Evolutionary conservation across 177 flowering plant species (phyloP).

Genomic region (Vitis hybrid): DNA sequence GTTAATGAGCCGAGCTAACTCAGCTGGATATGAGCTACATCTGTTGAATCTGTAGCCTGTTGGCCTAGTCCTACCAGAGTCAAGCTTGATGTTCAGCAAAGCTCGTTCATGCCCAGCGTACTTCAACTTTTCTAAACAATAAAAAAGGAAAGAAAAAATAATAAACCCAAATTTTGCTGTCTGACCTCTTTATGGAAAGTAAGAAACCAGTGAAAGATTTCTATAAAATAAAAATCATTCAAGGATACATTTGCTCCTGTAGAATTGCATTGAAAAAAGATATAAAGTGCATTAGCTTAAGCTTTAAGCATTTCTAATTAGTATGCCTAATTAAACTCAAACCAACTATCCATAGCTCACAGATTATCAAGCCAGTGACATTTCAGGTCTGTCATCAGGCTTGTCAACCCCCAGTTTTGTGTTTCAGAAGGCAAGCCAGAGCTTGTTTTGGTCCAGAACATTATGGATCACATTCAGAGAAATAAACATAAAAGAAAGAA

Average conservation of each 20-base stretch:
- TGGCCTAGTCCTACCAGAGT: no score
- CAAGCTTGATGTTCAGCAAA: no score
- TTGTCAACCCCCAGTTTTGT: neutral
- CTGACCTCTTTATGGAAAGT: no score
- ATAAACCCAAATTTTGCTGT: no score
- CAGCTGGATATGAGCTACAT: no score
- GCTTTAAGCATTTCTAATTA: neutral
- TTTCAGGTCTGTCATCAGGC: neutral
- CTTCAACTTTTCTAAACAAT: no score
- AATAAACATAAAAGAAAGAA: no score
- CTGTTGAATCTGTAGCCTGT: no score
- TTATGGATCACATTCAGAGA: neutral
- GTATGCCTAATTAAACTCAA: neutral
- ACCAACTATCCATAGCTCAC: neutral
- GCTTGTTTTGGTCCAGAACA: neutral
- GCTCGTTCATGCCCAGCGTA: no score
- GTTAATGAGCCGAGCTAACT: neutral
- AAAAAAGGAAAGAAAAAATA: no score
- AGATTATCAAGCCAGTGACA: neutral
- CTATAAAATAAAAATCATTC: no score
- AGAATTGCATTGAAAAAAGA: neutral
- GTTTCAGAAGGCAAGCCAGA: neutral
- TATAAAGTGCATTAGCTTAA: neutral
- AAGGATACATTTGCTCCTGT: neutral
- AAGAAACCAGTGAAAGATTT: no score